Percentiles rank a stretch among this genome's conserved stretches.
These are phyloP conservation scores for Paraconiothyrium sp. DNA, from an alignment of 2,329 filamentous ascomycete species.

Conservation along the genomic window DNA sequence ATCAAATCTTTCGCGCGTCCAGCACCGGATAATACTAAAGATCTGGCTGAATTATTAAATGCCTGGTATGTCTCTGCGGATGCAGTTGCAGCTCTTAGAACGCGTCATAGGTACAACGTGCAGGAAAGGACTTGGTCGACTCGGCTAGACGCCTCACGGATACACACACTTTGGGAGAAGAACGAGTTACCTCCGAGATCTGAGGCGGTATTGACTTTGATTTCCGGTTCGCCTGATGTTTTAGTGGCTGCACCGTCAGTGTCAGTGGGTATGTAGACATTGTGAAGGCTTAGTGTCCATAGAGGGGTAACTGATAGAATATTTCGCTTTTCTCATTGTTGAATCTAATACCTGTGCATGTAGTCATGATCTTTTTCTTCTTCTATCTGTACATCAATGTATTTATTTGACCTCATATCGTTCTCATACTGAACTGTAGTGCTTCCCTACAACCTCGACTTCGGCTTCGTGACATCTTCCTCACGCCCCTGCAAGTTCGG, in stretches of 20 bases:
- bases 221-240: too few relatives aligned
- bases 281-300: too few relatives aligned
- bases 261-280: too few relatives aligned
- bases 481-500: conserved; percentile 31
- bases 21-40: not conserved
- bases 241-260: too few relatives aligned
- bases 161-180: not conserved
- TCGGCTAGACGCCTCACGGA: not conserved
- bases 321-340: too few relatives aligned
- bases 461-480: conserved; percentile 25
- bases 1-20: not conserved
- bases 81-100: conserved; percentile 1
- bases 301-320: too few relatives aligned
- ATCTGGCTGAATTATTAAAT: not conserved
- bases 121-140: not conserved
- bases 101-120: not conserved
- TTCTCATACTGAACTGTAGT: not conserved
- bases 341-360: too few relatives aligned
- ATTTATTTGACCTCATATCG: too few relatives aligned
- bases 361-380: too few relatives aligned
- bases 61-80: conserved; percentile 3
- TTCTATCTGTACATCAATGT: too few relatives aligned
- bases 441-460: conserved; percentile 22
- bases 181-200: not conserved
- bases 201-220: too few relatives aligned